Percentiles rank a stretch among this genome's conserved stretches.
Conservation (phyloP, 2,329 filamentous ascomycete species). For the Xylariomycetidae sp. region DNA sequence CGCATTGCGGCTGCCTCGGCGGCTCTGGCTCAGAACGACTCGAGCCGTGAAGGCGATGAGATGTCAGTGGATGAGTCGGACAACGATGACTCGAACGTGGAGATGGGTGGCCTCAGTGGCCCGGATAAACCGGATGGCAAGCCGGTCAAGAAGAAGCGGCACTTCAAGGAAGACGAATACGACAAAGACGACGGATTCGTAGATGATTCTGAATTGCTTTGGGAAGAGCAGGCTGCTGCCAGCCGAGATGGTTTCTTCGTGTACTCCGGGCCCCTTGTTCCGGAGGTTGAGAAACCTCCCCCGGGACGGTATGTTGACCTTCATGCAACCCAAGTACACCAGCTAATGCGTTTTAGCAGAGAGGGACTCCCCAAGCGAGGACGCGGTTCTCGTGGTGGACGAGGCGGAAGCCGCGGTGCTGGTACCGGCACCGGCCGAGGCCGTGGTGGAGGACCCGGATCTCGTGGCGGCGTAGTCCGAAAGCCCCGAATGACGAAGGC, state of each 20-base stretch:
- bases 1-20: constrained; percentile 86
- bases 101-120: constrained; percentile 67
- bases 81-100: constrained; percentile 77
- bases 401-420: constrained; percentile 52
- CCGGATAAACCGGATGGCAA: constrained; percentile 55
- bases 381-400: constrained; percentile 43
- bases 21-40: constrained; percentile 70
- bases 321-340: constrained; percentile 3
- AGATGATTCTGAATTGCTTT: constrained; percentile 89
- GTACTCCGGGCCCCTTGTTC: constrained; percentile 85
- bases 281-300: constrained; percentile 72
- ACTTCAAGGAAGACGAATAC: constrained; percentile 76
- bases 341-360: constrained; percentile 46
- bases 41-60: constrained; percentile 66
- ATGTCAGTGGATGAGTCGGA: constrained; percentile 75
- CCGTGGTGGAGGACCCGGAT: constrained; percentile 22
- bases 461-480: constrained; percentile 66
- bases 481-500: constrained; percentile 85
- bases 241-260: constrained; percentile 97
- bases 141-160: constrained; percentile 69
- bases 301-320: constrained; percentile 39
- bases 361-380: constrained; percentile 69
- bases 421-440: constrained; percentile 46
- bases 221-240: constrained; percentile 92
- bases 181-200: constrained; percentile 80